phyloP scores from a whole-genome alignment of 2,329 filamentous ascomycete genomes.

The Pseudonectria foliicola region DNA sequence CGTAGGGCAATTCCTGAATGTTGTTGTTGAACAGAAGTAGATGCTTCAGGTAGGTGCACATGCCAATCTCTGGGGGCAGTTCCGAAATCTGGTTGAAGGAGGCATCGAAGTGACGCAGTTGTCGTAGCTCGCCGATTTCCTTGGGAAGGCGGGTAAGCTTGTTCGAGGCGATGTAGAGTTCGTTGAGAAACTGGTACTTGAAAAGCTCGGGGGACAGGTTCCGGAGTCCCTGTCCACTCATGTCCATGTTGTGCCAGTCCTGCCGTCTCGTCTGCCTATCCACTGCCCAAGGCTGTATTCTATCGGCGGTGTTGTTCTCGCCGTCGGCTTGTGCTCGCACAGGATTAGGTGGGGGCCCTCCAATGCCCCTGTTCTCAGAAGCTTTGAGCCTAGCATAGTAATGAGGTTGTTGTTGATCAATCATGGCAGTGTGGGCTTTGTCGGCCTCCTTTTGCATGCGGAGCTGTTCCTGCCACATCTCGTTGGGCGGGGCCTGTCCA shows the following conservation, averaged over 20 bases:
- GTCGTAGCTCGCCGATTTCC: slow-evolving; percentile 73
- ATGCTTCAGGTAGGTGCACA: slow-evolving; percentile 87
- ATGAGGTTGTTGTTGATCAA: slow-evolving; percentile 56
- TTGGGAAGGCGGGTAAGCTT: slow-evolving; percentile 74
- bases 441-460: slow-evolving; percentile 71
- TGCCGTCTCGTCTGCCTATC: slow-evolving; percentile 62
- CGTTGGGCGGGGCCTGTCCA: slow-evolving; percentile 47
- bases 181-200: slow-evolving; percentile 79
- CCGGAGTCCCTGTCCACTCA: slow-evolving; percentile 90
- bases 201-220: slow-evolving; percentile 76
- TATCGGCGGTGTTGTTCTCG: slow-evolving; percentile 49
- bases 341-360: slow-evolving; percentile 43
- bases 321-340: slow-evolving; percentile 41
- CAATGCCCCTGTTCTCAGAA: slow-evolving; percentile 60
- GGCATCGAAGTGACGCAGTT: slow-evolving; percentile 75
- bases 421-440: slow-evolving; percentile 65
- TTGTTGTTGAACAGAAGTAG: slow-evolving; percentile 87
- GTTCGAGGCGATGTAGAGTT: slow-evolving; percentile 91
- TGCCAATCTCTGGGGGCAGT: slow-evolving; percentile 85
- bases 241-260: slow-evolving; percentile 88
- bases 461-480: slow-evolving; percentile 85
- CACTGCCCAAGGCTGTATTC: slow-evolving; percentile 57
- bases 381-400: slow-evolving; percentile 68
- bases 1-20: slow-evolving; percentile 72
- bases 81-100: slow-evolving; percentile 80